Evolutionary conservation across 1,284 basidiomycete species (phyloP).

Genomic region (Paramarasmius palmivorus): DNA sequence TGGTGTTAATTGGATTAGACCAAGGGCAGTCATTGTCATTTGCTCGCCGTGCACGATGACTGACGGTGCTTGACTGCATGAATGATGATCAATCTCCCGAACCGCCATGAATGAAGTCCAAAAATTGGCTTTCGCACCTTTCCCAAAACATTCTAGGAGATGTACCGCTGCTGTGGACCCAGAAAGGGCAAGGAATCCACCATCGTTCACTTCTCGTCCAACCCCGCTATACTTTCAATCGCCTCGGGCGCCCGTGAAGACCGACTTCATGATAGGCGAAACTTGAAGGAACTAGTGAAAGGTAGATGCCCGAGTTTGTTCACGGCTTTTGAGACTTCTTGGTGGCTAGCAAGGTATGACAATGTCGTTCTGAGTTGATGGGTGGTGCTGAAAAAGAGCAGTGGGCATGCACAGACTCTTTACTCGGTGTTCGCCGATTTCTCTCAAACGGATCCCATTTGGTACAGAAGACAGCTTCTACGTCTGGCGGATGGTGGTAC

Average conservation of each 20-base stretch:
- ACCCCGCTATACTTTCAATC: conserved; percentile 38
- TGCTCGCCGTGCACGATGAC: too few relatives aligned
- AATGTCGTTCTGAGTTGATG: background rate
- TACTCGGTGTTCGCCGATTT: conserved; percentile 75
- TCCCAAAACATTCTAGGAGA: background rate
- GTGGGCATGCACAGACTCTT: conserved; percentile 75
- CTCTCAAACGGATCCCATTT: conserved; percentile 67
- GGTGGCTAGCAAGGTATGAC: conserved; percentile 70
- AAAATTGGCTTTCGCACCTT: background rate
- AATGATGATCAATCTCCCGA: too few relatives aligned
- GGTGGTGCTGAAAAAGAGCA: conserved; percentile 25
- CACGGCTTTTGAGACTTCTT: conserved; percentile 54
- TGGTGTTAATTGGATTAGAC: too few relatives aligned
- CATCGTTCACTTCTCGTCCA: conserved; percentile 36
- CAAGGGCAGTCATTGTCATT: too few relatives aligned
- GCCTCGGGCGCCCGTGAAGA: conserved; percentile 24
- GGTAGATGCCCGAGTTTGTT: conserved; percentile 60
- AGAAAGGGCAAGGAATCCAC: conserved; percentile 12
- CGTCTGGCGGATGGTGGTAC: conserved; percentile 47
- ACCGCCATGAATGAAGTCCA: too few relatives aligned
- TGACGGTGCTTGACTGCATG: too few relatives aligned
- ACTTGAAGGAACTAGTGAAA: conserved; percentile 51
- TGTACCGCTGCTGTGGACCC: conserved; percentile 2
- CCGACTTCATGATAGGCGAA: conserved; percentile 28
- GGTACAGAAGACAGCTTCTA: conserved; percentile 56